These are phyloP conservation scores for Fusarium proliferatum DNA, from an alignment of 2,329 filamentous ascomycete genomes.

Conservation along the genomic window DNA sequence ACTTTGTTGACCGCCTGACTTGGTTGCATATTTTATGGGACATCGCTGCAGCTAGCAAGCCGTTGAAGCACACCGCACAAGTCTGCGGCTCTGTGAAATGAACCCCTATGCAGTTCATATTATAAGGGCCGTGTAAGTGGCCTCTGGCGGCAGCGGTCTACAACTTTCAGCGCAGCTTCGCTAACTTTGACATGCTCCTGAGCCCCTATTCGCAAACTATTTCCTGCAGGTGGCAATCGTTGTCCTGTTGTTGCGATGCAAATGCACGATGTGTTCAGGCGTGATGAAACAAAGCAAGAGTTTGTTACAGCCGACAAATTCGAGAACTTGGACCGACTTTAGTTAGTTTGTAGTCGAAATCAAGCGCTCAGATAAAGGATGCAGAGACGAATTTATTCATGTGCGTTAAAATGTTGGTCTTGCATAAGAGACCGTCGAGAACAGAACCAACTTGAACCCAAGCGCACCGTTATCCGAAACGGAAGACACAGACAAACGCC, in stretches of 20 bases:
- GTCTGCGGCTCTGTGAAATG: slow-evolving; percentile 43
- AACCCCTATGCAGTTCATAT: slow-evolving; percentile 44
- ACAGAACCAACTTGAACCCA: slow-evolving; percentile 26
- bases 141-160: slow-evolving; percentile 27
- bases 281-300: slow-evolving; percentile 9
- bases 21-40: slow-evolving; percentile 49
- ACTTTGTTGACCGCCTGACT: slow-evolving; percentile 46
- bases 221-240: slow-evolving; percentile 9
- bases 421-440: slow-evolving; percentile 26
- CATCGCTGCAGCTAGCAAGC: slow-evolving; percentile 43
- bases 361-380: slow-evolving; percentile 24
- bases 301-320: slow-evolving; percentile 7
- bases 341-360: neutral
- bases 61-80: slow-evolving; percentile 47
- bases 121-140: slow-evolving; percentile 38
- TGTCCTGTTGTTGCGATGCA: slow-evolving; percentile 30
- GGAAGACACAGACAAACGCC: slow-evolving; percentile 19
- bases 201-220: slow-evolving; percentile 28
- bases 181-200: slow-evolving; percentile 14
- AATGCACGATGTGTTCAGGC: slow-evolving; percentile 10
- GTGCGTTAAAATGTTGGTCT: slow-evolving; percentile 8
- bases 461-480: slow-evolving; percentile 36
- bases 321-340: slow-evolving; percentile 9
- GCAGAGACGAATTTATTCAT: slow-evolving; percentile 18
- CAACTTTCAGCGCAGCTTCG: slow-evolving; percentile 10